phyloP scores from a whole-genome alignment of 495 filamentous ascomycete species.

The Usnea hakonensis region DNA sequence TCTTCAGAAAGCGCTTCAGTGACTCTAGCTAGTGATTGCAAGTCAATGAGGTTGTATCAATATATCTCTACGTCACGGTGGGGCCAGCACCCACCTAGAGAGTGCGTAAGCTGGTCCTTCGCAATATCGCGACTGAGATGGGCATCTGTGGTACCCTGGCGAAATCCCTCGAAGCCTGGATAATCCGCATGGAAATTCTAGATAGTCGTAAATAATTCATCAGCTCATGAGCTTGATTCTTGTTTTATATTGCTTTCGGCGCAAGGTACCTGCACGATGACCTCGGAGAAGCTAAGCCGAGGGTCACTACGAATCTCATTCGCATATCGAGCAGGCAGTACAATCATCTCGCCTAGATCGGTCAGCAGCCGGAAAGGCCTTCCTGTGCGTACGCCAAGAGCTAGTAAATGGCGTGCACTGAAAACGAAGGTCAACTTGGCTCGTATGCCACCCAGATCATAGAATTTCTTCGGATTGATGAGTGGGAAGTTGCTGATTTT shows the following conservation, averaged over 20 bases:
- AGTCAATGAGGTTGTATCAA: neutral
- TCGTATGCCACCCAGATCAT: neutral
- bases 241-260: neutral
- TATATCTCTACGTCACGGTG: neutral
- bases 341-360: neutral
- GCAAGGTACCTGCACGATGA: neutral
- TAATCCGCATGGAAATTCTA: neutral
- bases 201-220: neutral
- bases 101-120: neutral
- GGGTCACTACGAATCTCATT: neutral
- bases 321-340: neutral
- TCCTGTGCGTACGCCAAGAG: neutral
- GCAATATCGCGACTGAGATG: neutral
- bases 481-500: neutral
- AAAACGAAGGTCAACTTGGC: neutral
- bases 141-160: neutral
- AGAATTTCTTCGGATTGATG: neutral
- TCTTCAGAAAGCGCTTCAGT: neutral
- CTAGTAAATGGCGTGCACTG: neutral
- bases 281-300: neutral
- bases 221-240: neutral
- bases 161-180: neutral
- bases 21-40: neutral
- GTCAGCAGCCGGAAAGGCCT: neutral
- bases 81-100: neutral